phyloP scores from a whole-genome alignment of 164 flowering plant species.

The Santalum album region DNA sequence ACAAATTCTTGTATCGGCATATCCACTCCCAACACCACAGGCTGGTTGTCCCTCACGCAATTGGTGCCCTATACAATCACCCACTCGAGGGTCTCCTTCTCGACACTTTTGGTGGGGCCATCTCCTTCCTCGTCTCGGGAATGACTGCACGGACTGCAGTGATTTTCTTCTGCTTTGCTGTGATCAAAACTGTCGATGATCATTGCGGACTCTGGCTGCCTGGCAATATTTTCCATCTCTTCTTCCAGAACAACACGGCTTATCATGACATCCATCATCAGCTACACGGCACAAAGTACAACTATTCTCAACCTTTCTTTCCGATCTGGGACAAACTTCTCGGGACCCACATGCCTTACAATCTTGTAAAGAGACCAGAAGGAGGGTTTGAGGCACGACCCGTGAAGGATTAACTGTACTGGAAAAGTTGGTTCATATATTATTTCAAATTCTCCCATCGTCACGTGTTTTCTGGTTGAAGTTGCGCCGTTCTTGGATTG shows the following conservation, averaged over 20 bases:
- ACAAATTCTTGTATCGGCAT: slow-evolving; percentile 64
- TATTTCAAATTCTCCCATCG: background rate
- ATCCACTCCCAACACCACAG: slow-evolving; percentile 79
- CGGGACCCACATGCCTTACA: slow-evolving; percentile 67
- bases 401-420: slow-evolving; percentile 27
- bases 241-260: slow-evolving; percentile 74
- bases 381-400: slow-evolving; percentile 70
- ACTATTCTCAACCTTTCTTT: slow-evolving; percentile 76
- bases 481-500: background rate
- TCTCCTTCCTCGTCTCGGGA: slow-evolving; percentile 66
- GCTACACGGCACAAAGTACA: slow-evolving; percentile 55
- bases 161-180: slow-evolving; percentile 70
- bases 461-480: background rate
- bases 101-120: slow-evolving; percentile 76
- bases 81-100: slow-evolving; percentile 78
- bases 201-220: slow-evolving; percentile 89
- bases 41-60: slow-evolving; percentile 69
- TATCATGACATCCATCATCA: slow-evolving; percentile 84
- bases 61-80: slow-evolving; percentile 83
- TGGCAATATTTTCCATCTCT: slow-evolving; percentile 59
- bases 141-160: slow-evolving; percentile 75
- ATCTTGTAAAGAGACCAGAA: slow-evolving; percentile 43
- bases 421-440: background rate
- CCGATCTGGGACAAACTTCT: slow-evolving; percentile 66
- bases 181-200: slow-evolving; percentile 71